Conservation (phyloP, 2,329 filamentous ascomycete genomes). For the Periconia macrospinosa region DNA sequence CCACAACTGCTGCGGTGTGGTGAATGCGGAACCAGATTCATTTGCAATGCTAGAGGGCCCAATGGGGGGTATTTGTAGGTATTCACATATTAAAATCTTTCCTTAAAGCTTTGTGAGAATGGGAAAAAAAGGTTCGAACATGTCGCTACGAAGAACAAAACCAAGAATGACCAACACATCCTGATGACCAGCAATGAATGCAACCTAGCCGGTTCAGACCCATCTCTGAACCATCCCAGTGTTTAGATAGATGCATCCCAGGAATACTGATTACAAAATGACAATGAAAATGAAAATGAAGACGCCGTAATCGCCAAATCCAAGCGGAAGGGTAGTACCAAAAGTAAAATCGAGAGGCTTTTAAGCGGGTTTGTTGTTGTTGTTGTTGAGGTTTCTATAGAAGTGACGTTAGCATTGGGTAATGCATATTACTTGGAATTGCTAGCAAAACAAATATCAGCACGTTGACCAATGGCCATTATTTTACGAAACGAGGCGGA, state of each 20-base stretch:
- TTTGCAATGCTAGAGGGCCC: no score
- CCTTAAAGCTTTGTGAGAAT: not conserved
- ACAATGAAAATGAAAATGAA: not conserved
- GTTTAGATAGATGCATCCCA: not conserved
- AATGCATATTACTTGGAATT: not conserved
- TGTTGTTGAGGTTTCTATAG: not conserved
- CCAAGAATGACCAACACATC: not conserved
- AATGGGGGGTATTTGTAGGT: not conserved
- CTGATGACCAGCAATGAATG: not conserved
- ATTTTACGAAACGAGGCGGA: not conserved
- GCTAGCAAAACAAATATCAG: not conserved
- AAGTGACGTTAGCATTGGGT: not conserved
- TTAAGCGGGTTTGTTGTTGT: not conserved
- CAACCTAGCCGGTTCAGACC: not conserved
- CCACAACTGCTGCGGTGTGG: no score
- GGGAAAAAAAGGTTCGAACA: not conserved
- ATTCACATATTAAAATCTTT: not conserved
- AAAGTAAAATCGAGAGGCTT: not conserved
- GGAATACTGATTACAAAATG: conserved; percentile 2
- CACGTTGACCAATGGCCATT: not conserved
- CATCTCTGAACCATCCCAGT: not conserved
- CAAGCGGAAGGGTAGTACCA: not conserved
- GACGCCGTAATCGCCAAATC: not conserved
- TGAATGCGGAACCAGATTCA: no score
- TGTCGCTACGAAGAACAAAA: not conserved